A percentile compares a stretch with the other conserved stretches of the same genome.
Conservation (phyloP, 805 yeast genomes). For the Dipodascopsis uninucleata region DNA sequence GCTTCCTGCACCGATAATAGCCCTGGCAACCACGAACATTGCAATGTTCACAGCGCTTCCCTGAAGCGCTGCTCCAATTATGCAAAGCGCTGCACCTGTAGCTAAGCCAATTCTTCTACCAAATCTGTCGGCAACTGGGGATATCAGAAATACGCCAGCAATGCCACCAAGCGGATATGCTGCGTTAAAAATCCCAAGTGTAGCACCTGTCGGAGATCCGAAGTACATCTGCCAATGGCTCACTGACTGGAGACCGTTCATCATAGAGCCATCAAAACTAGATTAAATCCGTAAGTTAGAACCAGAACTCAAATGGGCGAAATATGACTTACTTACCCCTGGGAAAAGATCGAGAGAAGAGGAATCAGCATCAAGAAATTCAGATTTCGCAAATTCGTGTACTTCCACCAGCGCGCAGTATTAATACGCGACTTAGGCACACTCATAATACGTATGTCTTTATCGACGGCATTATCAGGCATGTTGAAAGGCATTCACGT, state of each 20-base stretch:
- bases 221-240: slow-evolving; percentile 42
- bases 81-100: slow-evolving; percentile 9
- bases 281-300: slow-evolving; percentile 48
- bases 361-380: slow-evolving; percentile 41
- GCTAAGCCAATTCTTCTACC: slow-evolving; percentile 19
- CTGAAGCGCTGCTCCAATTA: slow-evolving; percentile 13
- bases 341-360: too few species aligned
- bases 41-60: slow-evolving; percentile 8
- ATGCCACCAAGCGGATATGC: slow-evolving; percentile 3
- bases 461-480: too few species aligned
- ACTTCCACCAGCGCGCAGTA: too few species aligned
- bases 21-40: slow-evolving; percentile 16
- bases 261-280: slow-evolving; percentile 49
- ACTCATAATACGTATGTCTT: too few species aligned
- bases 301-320: too few species aligned
- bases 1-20: slow-evolving; percentile 11
- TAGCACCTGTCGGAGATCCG: slow-evolving; percentile 21
- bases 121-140: slow-evolving; percentile 16
- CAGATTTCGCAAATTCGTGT: slow-evolving; percentile 41
- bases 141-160: slow-evolving; percentile 11
- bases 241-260: slow-evolving; percentile 51
- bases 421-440: too few species aligned
- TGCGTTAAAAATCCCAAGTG: slow-evolving; percentile 13
- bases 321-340: too few species aligned
- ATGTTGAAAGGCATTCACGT: too few species aligned